Conservation (phyloP, 768 basidiomycete species). For the Porpolomopsis calyptriformis region DNA sequence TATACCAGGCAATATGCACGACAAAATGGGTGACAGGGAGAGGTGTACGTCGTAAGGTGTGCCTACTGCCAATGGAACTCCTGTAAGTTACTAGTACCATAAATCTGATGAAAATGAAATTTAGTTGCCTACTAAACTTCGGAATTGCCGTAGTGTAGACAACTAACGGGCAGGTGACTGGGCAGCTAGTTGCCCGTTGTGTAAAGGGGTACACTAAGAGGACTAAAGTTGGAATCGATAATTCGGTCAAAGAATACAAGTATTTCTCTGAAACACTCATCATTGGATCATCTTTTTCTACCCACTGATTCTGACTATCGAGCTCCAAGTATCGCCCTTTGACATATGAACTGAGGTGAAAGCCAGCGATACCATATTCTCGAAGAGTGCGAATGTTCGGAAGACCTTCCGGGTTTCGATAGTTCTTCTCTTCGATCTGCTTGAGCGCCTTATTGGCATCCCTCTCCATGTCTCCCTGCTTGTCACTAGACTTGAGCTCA, state of each 20-base stretch:
- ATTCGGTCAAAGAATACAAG: not conserved
- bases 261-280: conserved; percentile 4
- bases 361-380: conserved; percentile 12
- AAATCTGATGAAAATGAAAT: too few species aligned
- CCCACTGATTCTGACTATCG: conserved; percentile 9
- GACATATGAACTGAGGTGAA: conserved; percentile 11
- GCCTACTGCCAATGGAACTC: too few species aligned
- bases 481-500: conserved; percentile 11
- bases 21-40: conserved; percentile 1
- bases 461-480: conserved; percentile 7
- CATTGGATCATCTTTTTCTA: conserved; percentile 11
- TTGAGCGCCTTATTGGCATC: conserved; percentile 10
- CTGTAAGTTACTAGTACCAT: too few species aligned
- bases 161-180: too few species aligned
- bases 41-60: too few species aligned
- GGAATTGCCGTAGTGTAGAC: too few species aligned
- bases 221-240: not conserved
- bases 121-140: too few species aligned
- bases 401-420: conserved; percentile 9
- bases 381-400: conserved; percentile 8
- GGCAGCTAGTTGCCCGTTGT: too few species aligned
- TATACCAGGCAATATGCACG: not conserved
- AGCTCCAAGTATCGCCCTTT: conserved; percentile 12
- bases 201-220: too few species aligned
- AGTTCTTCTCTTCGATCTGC: conserved; percentile 9